Base-by-base conservation (phyloP, 2,329 filamentous ascomycete genomes). In the Stagonosporopsis chrysanthemi region DNA sequence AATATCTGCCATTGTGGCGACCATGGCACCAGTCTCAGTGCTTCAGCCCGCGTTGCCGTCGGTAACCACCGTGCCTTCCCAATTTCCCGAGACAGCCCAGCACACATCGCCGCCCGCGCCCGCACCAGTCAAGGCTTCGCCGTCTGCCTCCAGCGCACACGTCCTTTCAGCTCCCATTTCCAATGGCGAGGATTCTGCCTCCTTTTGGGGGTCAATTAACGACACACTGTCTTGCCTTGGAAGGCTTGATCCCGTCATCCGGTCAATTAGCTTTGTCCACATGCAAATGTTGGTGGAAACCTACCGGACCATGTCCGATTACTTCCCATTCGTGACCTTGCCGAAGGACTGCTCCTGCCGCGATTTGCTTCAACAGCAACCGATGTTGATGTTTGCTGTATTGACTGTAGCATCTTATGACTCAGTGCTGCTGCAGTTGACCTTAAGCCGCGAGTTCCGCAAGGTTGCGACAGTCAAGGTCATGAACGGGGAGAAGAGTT, bases 131-230 rank as follows among this genome's bases (percentile, higher is more conserved):
- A 57, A 65, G 31, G 50, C 66, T n/a, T 52, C 65, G 9, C 55
- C 65, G 12, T 33, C 63, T 28, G 44, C 57, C 24, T 49, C 63
- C 1, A 67, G 62, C 26, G 54, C 62, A 9, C 52, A 69, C 14
- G 52, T 66, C 33, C 64, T 72, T 19, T 63, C 69, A n/a, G 68
- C 61, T 42, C 67, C 66, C n/a, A 56, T 59, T 40, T 61, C 65
- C 6, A 66, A 62, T 17, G 58, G 66, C 22, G 72, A 73, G 43
- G 67, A 65, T 22, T 70, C 70, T 6, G 15, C 62, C 29, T 52
- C 67, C 3, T 75, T 75, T 43, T 75, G 73, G 73, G 72, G 72
- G 28, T 70, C 68, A 22, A 70, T 75, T 56, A 70, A 70, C 48
- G 70, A 74, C 39, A 67, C 67, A 7, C 48, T 74, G 42, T 68